Conservation (phyloP, 2,329 filamentous ascomycete genomes). For the Fusarium gaditjirri region DNA sequence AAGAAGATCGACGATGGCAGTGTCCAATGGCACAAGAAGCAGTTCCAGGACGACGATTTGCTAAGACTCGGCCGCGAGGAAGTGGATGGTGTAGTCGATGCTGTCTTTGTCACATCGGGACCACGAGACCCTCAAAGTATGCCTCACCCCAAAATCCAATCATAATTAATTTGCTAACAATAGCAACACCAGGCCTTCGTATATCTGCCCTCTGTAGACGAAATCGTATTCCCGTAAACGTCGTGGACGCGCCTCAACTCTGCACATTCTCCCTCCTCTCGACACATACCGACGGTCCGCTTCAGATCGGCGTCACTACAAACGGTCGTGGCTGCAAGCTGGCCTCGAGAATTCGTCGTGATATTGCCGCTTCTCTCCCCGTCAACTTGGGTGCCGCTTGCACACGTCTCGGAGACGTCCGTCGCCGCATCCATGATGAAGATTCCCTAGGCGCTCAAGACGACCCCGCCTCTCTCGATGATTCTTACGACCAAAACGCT, state of each 20-base stretch:
- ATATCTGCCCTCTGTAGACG: constrained; percentile 81
- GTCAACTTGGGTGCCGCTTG: constrained; percentile 80
- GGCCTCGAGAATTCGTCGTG: constrained; percentile 86
- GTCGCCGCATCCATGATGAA: constrained; percentile 78
- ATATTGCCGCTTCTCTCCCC: constrained; percentile 85
- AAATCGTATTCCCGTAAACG: constrained; percentile 90
- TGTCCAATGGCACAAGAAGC: constrained; percentile 72
- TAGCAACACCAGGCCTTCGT: constrained; percentile 60
- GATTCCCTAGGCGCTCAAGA: constrained; percentile 58
- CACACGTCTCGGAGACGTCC: constrained; percentile 77
- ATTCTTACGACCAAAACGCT: constrained; percentile 79
- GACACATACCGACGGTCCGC: constrained; percentile 86
- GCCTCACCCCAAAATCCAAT: constrained; percentile 26
- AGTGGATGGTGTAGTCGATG: constrained; percentile 82
- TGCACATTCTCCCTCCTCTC: constrained; percentile 92
- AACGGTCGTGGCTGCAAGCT: constrained; percentile 96
- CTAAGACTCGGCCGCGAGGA: constrained; percentile 82
- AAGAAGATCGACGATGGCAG: constrained; percentile 73
- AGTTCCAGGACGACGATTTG: constrained; percentile 78
- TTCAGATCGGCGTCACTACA: constrained; percentile 95
- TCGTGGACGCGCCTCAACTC: constrained; percentile 85
- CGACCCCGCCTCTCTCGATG: constrained; percentile 69
- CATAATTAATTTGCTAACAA: background rate
- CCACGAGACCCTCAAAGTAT: constrained; percentile 58
- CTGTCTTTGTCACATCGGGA: constrained; percentile 83